Evolutionary conservation across 371 early-diverging fungal genomes (phyloP).

Genomic region (Circinella umbellata): DNA sequence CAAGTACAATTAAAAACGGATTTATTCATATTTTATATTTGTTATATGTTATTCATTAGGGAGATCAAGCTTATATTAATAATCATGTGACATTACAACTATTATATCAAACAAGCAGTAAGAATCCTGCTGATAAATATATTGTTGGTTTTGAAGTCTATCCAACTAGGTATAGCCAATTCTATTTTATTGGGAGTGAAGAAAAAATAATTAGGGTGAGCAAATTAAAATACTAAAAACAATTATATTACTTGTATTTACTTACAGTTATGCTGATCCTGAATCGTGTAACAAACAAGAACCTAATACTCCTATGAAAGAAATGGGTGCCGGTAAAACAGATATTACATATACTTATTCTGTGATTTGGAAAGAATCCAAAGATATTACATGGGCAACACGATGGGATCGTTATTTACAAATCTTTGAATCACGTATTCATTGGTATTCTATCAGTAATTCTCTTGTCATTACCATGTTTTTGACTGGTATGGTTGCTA

Average conservation of each 20-base stretch:
- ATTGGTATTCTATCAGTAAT: constrained; percentile 81
- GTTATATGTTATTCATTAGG: neutral
- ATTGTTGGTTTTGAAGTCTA: constrained; percentile 71
- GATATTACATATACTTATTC: constrained; percentile 64
- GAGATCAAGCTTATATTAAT: constrained; percentile 51
- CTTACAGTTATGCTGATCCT: constrained; percentile 23
- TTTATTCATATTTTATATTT: too few relatives aligned
- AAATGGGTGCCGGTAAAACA: constrained; percentile 35
- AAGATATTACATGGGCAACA: constrained; percentile 52
- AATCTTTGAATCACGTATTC: constrained; percentile 62
- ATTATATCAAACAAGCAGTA: constrained; percentile 50
- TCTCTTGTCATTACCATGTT: constrained; percentile 79
- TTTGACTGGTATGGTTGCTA: constrained; percentile 84
- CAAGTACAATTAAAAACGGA: neutral
- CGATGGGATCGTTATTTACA: constrained; percentile 63
- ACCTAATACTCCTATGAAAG: constrained; percentile 33
- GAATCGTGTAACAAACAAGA: constrained; percentile 27
- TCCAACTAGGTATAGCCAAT: constrained; percentile 58
- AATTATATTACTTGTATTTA: too few relatives aligned
- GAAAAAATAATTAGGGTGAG: neutral
- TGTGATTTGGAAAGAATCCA: constrained; percentile 64
- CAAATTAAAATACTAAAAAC: constrained; percentile 7
- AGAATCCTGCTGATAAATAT: constrained; percentile 34
- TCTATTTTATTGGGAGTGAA: neutral
- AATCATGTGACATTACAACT: constrained; percentile 62